These are phyloP conservation scores for Xylaria sp. DNA, from an alignment of 2,329 filamentous ascomycete species.

Conservation along the genomic window DNA sequence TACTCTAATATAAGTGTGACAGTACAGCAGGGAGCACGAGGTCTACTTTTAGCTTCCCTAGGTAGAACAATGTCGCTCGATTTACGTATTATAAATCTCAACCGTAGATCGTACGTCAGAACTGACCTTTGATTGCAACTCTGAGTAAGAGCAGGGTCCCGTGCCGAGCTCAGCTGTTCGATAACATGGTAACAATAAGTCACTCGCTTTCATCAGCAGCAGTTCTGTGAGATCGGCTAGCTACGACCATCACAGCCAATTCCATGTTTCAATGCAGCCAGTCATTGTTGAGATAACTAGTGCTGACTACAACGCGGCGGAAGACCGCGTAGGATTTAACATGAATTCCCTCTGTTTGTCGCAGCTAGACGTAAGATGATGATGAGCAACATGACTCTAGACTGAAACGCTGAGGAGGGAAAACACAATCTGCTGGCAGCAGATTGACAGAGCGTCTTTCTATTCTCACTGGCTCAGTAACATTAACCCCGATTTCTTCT, in stretches of 20 bases:
- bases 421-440: background rate
- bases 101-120: background rate
- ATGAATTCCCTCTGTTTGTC: background rate
- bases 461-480: background rate
- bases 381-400: background rate
- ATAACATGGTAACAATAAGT: background rate
- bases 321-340: background rate
- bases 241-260: background rate
- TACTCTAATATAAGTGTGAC: background rate
- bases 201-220: background rate
- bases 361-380: background rate
- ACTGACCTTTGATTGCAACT: background rate
- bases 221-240: background rate
- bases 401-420: too few relatives aligned
- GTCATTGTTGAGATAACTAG: background rate
- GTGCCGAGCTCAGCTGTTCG: background rate
- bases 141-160: background rate
- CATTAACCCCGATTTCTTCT: background rate
- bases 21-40: background rate
- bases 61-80: background rate
- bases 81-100: background rate
- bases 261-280: background rate
- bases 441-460: background rate
- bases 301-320: background rate
- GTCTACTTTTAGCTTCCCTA: background rate